Percentiles rank a stretch among this genome's conserved stretches.
These are phyloP conservation scores for Balakata baccata DNA, from an alignment of 345 rosid species.

Conservation along the genomic window DNA sequence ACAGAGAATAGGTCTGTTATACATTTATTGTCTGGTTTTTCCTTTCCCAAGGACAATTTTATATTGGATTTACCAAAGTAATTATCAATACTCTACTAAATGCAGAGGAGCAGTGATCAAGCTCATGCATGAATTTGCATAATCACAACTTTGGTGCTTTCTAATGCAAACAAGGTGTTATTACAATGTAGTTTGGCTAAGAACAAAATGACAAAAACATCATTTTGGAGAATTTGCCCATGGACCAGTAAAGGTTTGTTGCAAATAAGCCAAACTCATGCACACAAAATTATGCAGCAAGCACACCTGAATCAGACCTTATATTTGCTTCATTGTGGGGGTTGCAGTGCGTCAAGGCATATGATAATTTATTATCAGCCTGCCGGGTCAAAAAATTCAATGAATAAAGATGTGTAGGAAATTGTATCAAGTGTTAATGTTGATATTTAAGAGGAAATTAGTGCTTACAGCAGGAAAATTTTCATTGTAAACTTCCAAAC, in stretches of 20 bases:
- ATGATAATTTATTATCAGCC: conserved; percentile 93
- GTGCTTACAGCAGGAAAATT: conserved; percentile 83
- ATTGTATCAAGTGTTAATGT: background rate
- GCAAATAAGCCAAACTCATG: conserved; percentile 8
- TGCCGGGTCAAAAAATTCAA: conserved; percentile 36
- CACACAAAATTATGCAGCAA: conserved; percentile 20
- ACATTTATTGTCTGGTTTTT: background rate
- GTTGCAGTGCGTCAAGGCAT: conserved; percentile 76
- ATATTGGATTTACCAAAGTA: background rate
- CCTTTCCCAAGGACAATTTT: background rate
- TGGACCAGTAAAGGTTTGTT: background rate
- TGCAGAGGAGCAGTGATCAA: background rate
- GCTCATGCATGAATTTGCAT: conserved; percentile 3
- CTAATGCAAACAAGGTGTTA: background rate
- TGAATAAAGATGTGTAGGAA: conserved; percentile 12
- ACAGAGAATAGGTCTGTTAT: background rate
- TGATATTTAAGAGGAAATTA: conserved; percentile 6
- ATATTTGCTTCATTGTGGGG: conserved; percentile 65
- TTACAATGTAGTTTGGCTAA: background rate
- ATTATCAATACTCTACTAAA: background rate
- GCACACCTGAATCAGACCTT: conserved; percentile 51
- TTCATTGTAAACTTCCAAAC: conserved; percentile 97
- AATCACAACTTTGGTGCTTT: background rate
- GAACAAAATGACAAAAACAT: background rate
- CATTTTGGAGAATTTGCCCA: background rate